Evolutionary conservation across 2,329 filamentous ascomycete genomes (phyloP).

Genomic region (Cordyceps sp.): DNA sequence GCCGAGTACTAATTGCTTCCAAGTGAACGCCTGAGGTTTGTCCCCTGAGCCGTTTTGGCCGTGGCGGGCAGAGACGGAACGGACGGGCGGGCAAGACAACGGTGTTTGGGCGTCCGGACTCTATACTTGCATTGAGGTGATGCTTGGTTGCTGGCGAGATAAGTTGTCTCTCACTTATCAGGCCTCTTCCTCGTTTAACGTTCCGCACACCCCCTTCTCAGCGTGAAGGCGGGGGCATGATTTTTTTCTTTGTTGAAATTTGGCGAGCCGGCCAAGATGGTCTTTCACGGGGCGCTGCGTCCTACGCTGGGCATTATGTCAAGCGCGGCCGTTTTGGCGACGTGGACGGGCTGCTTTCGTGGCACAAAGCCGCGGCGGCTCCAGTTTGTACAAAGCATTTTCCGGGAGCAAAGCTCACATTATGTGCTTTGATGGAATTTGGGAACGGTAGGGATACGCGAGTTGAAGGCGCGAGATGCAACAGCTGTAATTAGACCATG

Average conservation of each 20-base stretch:
- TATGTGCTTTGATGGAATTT: slow-evolving; percentile 5
- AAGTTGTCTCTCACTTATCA: background rate
- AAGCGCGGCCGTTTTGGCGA: too few species aligned
- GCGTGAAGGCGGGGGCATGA: too few species aligned
- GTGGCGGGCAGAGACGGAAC: background rate
- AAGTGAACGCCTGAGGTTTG: too few species aligned
- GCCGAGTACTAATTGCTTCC: too few species aligned
- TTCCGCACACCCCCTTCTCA: too few species aligned
- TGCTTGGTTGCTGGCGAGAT: slow-evolving; percentile 5
- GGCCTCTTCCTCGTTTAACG: background rate
- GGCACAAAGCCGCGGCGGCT: too few species aligned
- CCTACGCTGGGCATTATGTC: too few species aligned
- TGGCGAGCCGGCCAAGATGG: too few species aligned
- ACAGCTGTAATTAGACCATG: slow-evolving; percentile 18
- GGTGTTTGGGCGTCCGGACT: slow-evolving; percentile 17
- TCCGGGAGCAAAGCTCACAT: slow-evolving; percentile 10
- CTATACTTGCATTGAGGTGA: slow-evolving; percentile 5
- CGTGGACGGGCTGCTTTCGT: too few species aligned
- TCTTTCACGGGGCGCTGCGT: slow-evolving; percentile 1
- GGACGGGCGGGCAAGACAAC: slow-evolving; percentile 4
- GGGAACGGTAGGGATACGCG: slow-evolving; percentile 3
- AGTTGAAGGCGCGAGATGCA: slow-evolving; percentile 4
- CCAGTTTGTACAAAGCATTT: slow-evolving; percentile 18
- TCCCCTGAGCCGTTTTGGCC: too few species aligned
- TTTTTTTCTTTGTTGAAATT: slow-evolving; percentile 1